Evolutionary conservation across 305 asterid species (phyloP).

Genomic region (Fraxinus sp.): DNA sequence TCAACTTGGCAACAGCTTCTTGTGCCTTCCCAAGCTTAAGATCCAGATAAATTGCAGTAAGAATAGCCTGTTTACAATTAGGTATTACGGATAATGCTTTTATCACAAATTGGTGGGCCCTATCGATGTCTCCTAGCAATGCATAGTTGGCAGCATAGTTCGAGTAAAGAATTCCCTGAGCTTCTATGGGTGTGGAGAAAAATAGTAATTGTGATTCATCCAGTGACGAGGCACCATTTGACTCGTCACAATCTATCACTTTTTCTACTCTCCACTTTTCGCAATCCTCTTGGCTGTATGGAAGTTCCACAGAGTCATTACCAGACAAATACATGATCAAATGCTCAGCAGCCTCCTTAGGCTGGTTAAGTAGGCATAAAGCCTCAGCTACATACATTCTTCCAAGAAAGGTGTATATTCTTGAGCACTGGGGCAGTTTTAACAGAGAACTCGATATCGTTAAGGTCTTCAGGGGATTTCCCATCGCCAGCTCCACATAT

Average conservation of each 20-base stretch:
- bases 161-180: slow-evolving; percentile 60
- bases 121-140: slow-evolving; percentile 58
- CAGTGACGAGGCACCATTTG: slow-evolving; percentile 31
- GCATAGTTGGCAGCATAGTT: slow-evolving; percentile 69
- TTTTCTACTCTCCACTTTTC: slow-evolving; percentile 65
- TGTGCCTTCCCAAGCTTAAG: slow-evolving; percentile 53
- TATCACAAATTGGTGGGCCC: slow-evolving; percentile 46
- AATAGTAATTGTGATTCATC: slow-evolving; percentile 42
- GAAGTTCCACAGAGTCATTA: slow-evolving; percentile 48
- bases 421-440: slow-evolving; percentile 55
- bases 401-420: slow-evolving; percentile 60
- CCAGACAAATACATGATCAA: slow-evolving; percentile 49
- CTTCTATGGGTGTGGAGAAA: slow-evolving; percentile 73
- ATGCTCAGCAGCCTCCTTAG: slow-evolving; percentile 76
- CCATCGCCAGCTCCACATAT: slow-evolving; percentile 70
- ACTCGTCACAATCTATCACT: slow-evolving; percentile 54
- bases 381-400: slow-evolving; percentile 82
- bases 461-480: slow-evolving; percentile 69
- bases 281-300: slow-evolving; percentile 65
- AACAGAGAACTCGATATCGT: slow-evolving; percentile 57
- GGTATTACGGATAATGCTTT: slow-evolving; percentile 56
- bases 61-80: slow-evolving; percentile 48
- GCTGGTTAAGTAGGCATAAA: slow-evolving; percentile 67
- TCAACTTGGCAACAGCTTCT: slow-evolving; percentile 72
- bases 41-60: slow-evolving; percentile 76